These are phyloP conservation scores for Nothopassalora personata DNA, from an alignment of 2,329 filamentous ascomycete species.

Conservation along the genomic window DNA sequence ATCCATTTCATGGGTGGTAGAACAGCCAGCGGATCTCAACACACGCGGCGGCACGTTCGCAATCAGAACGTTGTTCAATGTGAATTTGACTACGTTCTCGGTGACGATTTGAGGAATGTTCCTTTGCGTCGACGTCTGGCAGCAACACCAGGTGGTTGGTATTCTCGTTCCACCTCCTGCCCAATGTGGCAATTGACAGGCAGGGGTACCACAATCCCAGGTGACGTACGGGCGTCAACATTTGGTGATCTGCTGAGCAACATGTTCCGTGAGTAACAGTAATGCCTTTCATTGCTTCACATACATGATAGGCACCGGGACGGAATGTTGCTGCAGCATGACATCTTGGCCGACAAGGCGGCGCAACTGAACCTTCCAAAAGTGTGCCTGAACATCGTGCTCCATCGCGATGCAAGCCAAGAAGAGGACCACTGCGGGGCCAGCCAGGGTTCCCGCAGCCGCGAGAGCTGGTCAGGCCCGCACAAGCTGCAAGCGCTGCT, in stretches of 20 bases:
- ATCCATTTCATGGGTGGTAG: too few relatives aligned
- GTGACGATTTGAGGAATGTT: background rate
- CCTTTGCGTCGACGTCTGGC: background rate
- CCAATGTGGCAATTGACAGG: background rate
- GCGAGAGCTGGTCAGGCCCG: background rate
- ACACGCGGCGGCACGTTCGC: too few relatives aligned
- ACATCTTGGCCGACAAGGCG: conserved; percentile 1
- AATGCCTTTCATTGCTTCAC: background rate
- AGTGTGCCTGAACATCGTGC: conserved; percentile 6
- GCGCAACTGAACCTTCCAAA: conserved; percentile 9
- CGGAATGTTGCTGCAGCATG: background rate
- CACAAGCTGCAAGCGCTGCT: background rate
- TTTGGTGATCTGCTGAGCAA: background rate
- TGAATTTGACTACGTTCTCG: too few relatives aligned
- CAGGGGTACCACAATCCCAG: background rate
- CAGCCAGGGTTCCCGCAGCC: background rate
- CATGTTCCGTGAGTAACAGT: background rate
- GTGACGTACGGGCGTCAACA: background rate
- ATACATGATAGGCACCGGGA: background rate
- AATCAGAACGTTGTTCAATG: too few relatives aligned
- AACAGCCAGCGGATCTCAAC: too few relatives aligned
- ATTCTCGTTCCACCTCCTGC: background rate
- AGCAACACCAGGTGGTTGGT: background rate
- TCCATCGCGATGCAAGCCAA: conserved; percentile 4
- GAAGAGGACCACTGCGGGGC: background rate